phyloP scores from a whole-genome alignment of 1,284 basidiomycete species.

The Microbotryum scabiosae region DNA sequence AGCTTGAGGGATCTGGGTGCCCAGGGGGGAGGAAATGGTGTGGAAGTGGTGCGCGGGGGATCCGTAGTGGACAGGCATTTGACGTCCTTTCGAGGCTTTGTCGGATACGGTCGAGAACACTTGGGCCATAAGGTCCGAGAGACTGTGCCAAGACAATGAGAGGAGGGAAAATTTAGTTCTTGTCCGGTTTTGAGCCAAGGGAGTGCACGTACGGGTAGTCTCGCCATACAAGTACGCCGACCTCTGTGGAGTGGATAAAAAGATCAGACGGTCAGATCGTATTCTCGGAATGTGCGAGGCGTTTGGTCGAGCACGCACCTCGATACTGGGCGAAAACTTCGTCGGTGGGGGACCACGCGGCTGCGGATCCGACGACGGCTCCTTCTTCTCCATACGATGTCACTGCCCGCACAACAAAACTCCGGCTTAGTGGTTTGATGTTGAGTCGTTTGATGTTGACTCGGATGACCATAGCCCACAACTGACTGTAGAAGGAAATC shows the following conservation, averaged over 20 bases:
- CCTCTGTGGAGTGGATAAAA: conserved; percentile 46
- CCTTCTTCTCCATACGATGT: conserved; percentile 52
- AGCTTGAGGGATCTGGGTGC: conserved; percentile 81
- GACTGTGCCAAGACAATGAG: conserved; percentile 39
- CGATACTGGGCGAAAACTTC: conserved; percentile 49
- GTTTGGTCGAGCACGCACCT: conserved; percentile 48
- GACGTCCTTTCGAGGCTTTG: conserved; percentile 56
- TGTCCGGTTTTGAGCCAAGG: not conserved
- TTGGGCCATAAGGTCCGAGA: conserved; percentile 60
- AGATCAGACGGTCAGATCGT: not conserved
- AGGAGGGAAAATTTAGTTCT: too few species aligned
- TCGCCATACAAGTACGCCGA: conserved; percentile 81
- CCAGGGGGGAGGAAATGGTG: conserved; percentile 87
- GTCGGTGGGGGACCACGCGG: conserved; percentile 70
- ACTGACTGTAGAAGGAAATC: conserved; percentile 6
- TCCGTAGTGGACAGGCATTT: conserved; percentile 58
- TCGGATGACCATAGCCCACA: too few species aligned
- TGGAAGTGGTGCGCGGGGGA: conserved; percentile 78
- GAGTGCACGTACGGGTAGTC: conserved; percentile 50
- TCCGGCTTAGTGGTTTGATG: too few species aligned
- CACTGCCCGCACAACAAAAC: conserved; percentile 43
- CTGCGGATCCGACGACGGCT: conserved; percentile 79
- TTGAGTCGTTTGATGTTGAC: too few species aligned
- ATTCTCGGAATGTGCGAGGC: too few species aligned
- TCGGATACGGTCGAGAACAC: conserved; percentile 80